Conservation (phyloP, 2,329 filamentous ascomycete genomes). For the Colletotrichum echinochloae region DNA sequence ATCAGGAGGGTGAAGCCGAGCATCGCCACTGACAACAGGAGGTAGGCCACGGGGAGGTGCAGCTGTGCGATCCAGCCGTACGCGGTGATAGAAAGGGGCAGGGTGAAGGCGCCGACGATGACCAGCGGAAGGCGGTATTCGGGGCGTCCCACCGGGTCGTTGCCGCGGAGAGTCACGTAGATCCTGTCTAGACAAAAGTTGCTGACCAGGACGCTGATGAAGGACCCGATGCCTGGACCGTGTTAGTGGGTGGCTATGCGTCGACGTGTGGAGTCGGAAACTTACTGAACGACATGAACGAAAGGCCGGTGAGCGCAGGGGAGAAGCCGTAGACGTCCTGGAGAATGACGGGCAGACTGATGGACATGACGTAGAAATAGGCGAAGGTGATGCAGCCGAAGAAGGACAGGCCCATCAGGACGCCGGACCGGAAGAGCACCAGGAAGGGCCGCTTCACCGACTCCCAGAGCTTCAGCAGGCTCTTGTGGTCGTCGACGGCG, state of each 20-base stretch:
- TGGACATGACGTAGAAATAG: slow-evolving; percentile 66
- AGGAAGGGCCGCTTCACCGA: slow-evolving; percentile 60
- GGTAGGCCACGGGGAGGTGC: slow-evolving; percentile 54
- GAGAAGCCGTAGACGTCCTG: slow-evolving; percentile 61
- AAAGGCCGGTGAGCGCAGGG: slow-evolving; percentile 62
- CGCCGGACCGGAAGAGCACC: slow-evolving; percentile 62
- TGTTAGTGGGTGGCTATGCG: slow-evolving; percentile 31
- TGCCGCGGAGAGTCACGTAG: slow-evolving; percentile 60
- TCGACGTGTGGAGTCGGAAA: not conserved
- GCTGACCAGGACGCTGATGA: slow-evolving; percentile 60
- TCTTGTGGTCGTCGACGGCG: slow-evolving; percentile 42
- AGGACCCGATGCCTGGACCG: slow-evolving; percentile 60
- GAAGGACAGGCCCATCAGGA: slow-evolving; percentile 63
- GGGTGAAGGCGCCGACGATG: slow-evolving; percentile 58
- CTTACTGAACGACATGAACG: slow-evolving; percentile 68
- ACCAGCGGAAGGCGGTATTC: slow-evolving; percentile 67
- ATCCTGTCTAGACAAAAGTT: slow-evolving; percentile 65
- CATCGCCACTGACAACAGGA: slow-evolving; percentile 58
- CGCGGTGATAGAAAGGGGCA: slow-evolving; percentile 58
- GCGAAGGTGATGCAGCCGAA: slow-evolving; percentile 62
- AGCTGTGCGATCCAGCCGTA: slow-evolving; percentile 66
- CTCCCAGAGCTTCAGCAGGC: slow-evolving; percentile 50
- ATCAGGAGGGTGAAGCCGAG: slow-evolving; percentile 61
- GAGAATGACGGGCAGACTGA: slow-evolving; percentile 64
- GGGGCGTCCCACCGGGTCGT: slow-evolving; percentile 57